Conservation (phyloP, 441 rosid genomes). For the Hypseocharis bilobata region DNA sequence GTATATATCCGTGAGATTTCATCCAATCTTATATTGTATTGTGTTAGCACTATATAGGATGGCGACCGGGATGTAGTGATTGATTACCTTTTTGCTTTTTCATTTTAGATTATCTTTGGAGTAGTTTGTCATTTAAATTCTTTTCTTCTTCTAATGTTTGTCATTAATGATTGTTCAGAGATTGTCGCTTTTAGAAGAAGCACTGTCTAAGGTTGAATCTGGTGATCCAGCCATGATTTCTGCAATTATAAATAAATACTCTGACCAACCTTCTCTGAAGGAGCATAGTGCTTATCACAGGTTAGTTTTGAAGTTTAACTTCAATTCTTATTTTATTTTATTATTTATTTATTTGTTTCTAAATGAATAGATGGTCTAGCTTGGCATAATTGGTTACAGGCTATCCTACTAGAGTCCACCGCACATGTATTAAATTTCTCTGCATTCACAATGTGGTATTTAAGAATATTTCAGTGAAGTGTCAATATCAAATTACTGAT, state of each 20-base stretch:
- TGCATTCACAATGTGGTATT: background rate
- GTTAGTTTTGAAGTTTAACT: slow-evolving; percentile 29
- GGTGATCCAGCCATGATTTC: slow-evolving; percentile 44
- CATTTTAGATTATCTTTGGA: background rate
- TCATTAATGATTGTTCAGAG: slow-evolving; percentile 37
- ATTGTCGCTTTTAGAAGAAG: slow-evolving; percentile 52
- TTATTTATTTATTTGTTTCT: too few relatives aligned
- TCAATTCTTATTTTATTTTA: too few relatives aligned
- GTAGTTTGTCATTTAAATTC: background rate
- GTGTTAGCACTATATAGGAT: too few relatives aligned
- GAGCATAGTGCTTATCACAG: slow-evolving; percentile 50
- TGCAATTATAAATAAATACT: slow-evolving; percentile 45
- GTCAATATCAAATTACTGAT: background rate
- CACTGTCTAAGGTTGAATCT: slow-evolving; percentile 39
- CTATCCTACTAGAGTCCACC: background rate
- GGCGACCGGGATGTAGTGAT: too few relatives aligned
- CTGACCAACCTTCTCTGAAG: slow-evolving; percentile 50
- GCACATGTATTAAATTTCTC: background rate
- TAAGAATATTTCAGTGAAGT: background rate
- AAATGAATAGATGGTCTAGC: background rate
- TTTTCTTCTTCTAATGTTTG: slow-evolving; percentile 11
- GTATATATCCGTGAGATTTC: too few relatives aligned
- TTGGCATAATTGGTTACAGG: background rate
- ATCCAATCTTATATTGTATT: too few relatives aligned
- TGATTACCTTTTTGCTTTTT: background rate